Evolutionary conservation across 768 basidiomycete genomes (phyloP).

Genomic region (Leccinellum albellum): DNA sequence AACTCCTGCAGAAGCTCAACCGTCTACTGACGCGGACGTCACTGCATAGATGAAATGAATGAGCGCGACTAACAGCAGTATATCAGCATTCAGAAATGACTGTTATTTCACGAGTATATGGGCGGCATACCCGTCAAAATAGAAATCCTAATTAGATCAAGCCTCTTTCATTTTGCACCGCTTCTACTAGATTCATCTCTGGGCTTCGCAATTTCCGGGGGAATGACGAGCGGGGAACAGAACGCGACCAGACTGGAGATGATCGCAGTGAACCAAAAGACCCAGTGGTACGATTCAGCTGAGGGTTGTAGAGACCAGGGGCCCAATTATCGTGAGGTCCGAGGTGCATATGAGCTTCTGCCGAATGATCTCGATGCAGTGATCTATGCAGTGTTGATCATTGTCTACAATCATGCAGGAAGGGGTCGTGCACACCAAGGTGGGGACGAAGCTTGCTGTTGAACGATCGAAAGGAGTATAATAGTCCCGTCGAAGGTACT

Average conservation of each 20-base stretch:
- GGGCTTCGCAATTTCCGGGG: slow-evolving; percentile 16
- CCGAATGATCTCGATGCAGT: background rate
- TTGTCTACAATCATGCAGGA: too few species aligned
- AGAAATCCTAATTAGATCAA: slow-evolving; percentile 39
- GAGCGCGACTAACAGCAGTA: slow-evolving; percentile 26
- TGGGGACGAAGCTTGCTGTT: too few species aligned
- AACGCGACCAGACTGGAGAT: slow-evolving; percentile 33
- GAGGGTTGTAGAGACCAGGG: too few species aligned
- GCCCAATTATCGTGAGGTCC: background rate
- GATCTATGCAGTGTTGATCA: too few species aligned
- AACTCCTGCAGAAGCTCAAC: slow-evolving; percentile 48
- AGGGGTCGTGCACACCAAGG: too few species aligned
- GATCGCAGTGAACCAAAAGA: slow-evolving; percentile 48
- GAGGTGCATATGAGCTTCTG: slow-evolving; percentile 1
- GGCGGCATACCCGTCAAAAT: slow-evolving; percentile 33
- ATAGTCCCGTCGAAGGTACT: too few species aligned
- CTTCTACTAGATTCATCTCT: background rate
- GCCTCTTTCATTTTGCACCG: slow-evolving; percentile 25
- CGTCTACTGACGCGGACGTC: slow-evolving; percentile 43
- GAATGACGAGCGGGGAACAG: slow-evolving; percentile 33
- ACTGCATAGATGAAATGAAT: slow-evolving; percentile 41
- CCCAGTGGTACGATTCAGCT: slow-evolving; percentile 48
- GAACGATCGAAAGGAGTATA: too few species aligned
- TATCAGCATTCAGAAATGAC: background rate
- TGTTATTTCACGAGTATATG: background rate